Percentiles rank a stretch among this genome's conserved stretches.
Evolutionary conservation across 1,139 yeast species (phyloP).

Genomic region (Eremothecium cymbalariae): DNA sequence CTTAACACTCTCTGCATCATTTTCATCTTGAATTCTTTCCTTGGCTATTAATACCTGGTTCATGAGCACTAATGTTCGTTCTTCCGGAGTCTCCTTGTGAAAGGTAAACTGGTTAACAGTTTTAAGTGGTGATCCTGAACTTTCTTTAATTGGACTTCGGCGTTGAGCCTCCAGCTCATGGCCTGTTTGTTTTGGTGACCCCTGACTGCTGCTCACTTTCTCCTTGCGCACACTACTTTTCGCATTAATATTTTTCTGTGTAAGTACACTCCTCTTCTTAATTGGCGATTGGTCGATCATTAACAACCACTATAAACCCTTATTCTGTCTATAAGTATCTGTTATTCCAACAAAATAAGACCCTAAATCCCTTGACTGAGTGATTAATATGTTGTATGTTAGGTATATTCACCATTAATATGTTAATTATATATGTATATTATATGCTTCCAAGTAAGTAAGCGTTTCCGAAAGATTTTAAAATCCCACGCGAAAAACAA

Average conservation of each 20-base stretch:
- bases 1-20: constrained; percentile 13
- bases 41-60: constrained; percentile 14
- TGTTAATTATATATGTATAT: no score
- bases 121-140: constrained; percentile 5
- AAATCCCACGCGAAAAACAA: no score
- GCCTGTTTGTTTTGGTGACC: constrained; percentile 15
- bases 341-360: no score
- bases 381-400: no score
- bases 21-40: constrained; percentile 14
- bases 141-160: constrained; percentile 14
- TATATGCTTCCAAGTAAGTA: no score
- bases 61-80: constrained; percentile 14
- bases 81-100: constrained; percentile 20
- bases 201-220: constrained; percentile 11
- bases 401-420: no score
- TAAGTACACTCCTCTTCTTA: constrained; percentile 11
- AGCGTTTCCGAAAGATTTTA: no score
- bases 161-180: constrained; percentile 14
- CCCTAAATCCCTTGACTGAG: no score
- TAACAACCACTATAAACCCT: no score
- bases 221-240: constrained; percentile 6
- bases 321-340: no score
- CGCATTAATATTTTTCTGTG: constrained; percentile 12
- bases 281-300: constrained; percentile 9
- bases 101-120: constrained; percentile 10